Evolutionary conservation across 768 basidiomycete genomes (phyloP).

Genomic region (Cystobasidium tubakii): DNA sequence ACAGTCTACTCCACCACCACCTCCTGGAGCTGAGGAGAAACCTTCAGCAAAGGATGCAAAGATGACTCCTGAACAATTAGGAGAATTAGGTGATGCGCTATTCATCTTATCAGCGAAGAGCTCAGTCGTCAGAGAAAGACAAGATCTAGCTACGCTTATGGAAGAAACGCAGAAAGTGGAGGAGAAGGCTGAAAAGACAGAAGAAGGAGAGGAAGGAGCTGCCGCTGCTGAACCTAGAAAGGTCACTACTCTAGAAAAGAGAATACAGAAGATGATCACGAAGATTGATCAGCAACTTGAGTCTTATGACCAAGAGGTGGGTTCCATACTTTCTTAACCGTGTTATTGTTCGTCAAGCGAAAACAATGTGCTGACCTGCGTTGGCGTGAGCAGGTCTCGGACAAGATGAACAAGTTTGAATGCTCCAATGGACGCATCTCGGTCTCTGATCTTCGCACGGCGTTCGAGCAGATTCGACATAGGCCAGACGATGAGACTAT

Average conservation of each 20-base stretch:
- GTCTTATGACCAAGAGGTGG: slow-evolving; percentile 79
- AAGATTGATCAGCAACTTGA: slow-evolving; percentile 89
- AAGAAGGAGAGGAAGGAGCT: no score
- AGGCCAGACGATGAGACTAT: slow-evolving; percentile 81
- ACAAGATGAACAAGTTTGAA: slow-evolving; percentile 50
- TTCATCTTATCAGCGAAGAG: slow-evolving; percentile 87
- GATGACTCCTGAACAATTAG: slow-evolving; percentile 93
- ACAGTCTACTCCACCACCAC: neutral
- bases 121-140: slow-evolving; percentile 88
- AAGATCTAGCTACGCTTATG: slow-evolving; percentile 84
- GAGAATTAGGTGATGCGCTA: slow-evolving; percentile 85
- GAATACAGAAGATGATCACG: slow-evolving; percentile 88
- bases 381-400: slow-evolving; percentile 46
- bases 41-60: slow-evolving; percentile 60
- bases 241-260: slow-evolving; percentile 80
- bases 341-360: slow-evolving; percentile 78
- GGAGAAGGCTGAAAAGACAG: slow-evolving; percentile 53
- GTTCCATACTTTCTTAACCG: slow-evolving; percentile 54
- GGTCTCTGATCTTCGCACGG: slow-evolving; percentile 79
- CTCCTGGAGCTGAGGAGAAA: slow-evolving; percentile 48
- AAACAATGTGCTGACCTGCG: slow-evolving; percentile 62
- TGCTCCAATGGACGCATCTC: slow-evolving; percentile 67
- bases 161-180: slow-evolving; percentile 85
- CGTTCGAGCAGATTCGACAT: slow-evolving; percentile 87
- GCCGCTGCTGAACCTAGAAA: slow-evolving; percentile 55